Evolutionary conservation across 2,329 filamentous ascomycete species (phyloP), one percentile per base, ranked within the genome.

Genomic region (Alternaria rosae): DNA sequence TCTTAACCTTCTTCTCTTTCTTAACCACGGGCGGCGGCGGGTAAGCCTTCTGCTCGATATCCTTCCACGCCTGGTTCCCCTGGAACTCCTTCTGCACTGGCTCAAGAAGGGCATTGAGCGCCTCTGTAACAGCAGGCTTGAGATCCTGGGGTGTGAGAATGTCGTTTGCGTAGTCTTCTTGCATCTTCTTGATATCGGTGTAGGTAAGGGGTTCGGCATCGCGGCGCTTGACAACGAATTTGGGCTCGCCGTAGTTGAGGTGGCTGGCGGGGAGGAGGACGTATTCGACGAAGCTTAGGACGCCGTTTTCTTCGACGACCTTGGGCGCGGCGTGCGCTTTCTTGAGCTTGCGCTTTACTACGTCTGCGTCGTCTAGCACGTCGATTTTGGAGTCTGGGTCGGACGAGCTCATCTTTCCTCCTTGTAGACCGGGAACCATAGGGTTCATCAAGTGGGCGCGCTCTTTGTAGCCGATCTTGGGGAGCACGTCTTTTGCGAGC

Each of bases 311-410:
- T 71, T 97, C 92, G 5, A 92, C 85, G 25, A 91, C 85, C 73
- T 89, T 88, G 30, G 93, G 93, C 15, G 88, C 87, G 21, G 91
- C 92, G 65, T 91, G 88, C 0, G 94, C 93, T 80, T 97, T 97
- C 76, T 89, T 89, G 17, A 80, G 68, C 65, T 80, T 80, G 84
- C 91, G 93, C 70, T 86, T 83, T 13, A 98, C 91, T 2, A 83
- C 81, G 0, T 96, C 92, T 0, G 91, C 83, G 0, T 86, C 69
- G 75, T 98, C 95, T 17, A 98, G 87, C n/a, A 98, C 85, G 76
- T 98, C 95, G 68, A 98, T 96, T 82, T 97, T 97, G 75, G 89
- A 92, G 79, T 94, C 90, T 71, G 82, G 81, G 70, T 92, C 90
- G 61, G 88, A 86, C 20, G 84, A 80, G 63, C 82, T 84, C 93